Evolutionary conservation across 163 green algal genomes (phyloP), one percentile per base, ranked within the genome.

Genomic region (Scenedesmus sp.): DNA sequence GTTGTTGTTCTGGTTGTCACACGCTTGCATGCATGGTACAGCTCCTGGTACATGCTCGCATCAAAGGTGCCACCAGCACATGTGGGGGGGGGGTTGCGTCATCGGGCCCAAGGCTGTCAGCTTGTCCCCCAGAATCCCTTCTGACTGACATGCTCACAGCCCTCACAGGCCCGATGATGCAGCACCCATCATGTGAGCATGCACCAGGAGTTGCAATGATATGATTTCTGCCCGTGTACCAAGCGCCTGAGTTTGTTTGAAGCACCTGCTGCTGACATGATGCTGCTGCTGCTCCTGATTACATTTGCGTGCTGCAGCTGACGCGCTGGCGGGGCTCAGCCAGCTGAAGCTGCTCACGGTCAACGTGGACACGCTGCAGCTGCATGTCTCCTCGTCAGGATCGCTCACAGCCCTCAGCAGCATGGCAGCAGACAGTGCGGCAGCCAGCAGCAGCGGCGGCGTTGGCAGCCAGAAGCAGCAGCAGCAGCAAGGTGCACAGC

Each of bases 341-440:
- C 52, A 67, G 66, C 86, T 90, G 86, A 9, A 70, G 66, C 67
- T 84, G 86, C 67, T 90, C 54, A 90, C 86, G 13, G 86, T 90
- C 46, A 90, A 90, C 57, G 86, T 90, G 13, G 86, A 90, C 86
- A 90, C 86, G n/a, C 55, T 90, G 67, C 86, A 90, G 67, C 86
- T 84, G 86, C 74, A 90, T 56, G 86, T 59, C 0, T 59, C 77
- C 8, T 57, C 67, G 54, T 34, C 86, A 57, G 34, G 66, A 20
- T 81, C 84, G 64, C 62, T 89, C n/a, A 89, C 84, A 23, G 62
- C 57, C 2, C 62, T 89, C 59, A 15, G 52, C 23, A 81, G 4
- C 4, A 62, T 62, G 57, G 62, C 84, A 89, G 62, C 84, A 89
- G 62, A 60, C 57, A 54, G 57, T 1, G 9, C 57, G 57, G 67